Conservation (phyloP, 75 land plant species). For the Pseudotsuga menziesii region DNA sequence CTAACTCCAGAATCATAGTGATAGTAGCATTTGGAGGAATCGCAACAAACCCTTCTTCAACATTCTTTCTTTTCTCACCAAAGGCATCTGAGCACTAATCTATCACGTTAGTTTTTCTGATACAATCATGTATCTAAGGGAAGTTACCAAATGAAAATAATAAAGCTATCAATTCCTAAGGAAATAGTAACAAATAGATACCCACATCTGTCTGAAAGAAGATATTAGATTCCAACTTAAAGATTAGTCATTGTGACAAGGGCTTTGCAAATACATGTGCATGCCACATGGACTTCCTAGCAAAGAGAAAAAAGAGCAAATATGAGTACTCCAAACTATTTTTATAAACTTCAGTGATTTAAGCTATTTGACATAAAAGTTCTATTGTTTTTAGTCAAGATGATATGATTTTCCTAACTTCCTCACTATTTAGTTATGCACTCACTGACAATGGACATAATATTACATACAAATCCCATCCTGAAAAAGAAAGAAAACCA, state of each 20-base stretch:
- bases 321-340: not conserved
- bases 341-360: not conserved
- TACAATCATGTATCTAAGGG: too few relatives aligned
- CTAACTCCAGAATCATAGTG: slow-evolving; percentile 31
- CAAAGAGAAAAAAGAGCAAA: not conserved
- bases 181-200: too few relatives aligned
- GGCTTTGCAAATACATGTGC: too few relatives aligned
- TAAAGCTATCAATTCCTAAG: too few relatives aligned
- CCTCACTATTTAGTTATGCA: not conserved
- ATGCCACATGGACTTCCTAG: too few relatives aligned
- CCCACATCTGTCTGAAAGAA: too few relatives aligned
- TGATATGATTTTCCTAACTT: too few relatives aligned
- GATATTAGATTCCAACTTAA: too few relatives aligned
- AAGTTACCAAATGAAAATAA: too few relatives aligned
- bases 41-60: slow-evolving; percentile 21
- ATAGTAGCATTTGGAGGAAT: slow-evolving; percentile 38
- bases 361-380: not conserved
- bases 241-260: too few relatives aligned
- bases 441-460: not conserved
- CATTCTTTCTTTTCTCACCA: slow-evolving; percentile 30
- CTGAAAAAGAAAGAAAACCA: not conserved
- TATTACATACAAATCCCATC: not conserved
- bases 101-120: not conserved
- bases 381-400: too few relatives aligned
- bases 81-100: slow-evolving; percentile 41